A percentile compares a stretch with the other conserved stretches of the same genome.
Conservation (phyloP, 768 basidiomycete species). For the Lentinula raphanica region DNA sequence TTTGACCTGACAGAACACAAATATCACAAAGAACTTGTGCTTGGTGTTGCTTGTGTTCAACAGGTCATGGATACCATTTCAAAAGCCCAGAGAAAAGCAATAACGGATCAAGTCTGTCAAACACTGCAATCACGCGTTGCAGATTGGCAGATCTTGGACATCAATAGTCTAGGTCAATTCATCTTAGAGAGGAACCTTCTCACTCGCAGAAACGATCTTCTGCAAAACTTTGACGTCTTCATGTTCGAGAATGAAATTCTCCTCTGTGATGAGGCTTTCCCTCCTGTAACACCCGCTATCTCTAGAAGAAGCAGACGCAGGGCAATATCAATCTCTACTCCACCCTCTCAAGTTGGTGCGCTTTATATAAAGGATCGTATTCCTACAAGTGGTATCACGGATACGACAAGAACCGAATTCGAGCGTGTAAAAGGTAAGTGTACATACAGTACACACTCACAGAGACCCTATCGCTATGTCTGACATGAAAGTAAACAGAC, state of each 20-base stretch:
- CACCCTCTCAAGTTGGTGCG: neutral
- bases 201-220: neutral
- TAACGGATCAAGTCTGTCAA: neutral
- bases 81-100: neutral
- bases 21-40: neutral
- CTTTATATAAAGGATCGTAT: slow-evolving; percentile 5
- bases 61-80: neutral
- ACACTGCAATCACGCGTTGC: neutral
- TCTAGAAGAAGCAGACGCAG: neutral
- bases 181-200: neutral
- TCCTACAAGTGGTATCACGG: neutral
- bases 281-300: neutral
- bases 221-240: slow-evolving; percentile 4
- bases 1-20: neutral
- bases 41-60: neutral
- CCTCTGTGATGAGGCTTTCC: neutral
- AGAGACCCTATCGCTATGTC: too few relatives aligned
- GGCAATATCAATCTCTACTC: neutral
- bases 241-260: slow-evolving; percentile 3
- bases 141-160: neutral
- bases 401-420: neutral
- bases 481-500: neutral
- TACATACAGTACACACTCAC: too few relatives aligned
- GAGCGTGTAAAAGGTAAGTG: neutral
- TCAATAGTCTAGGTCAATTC: neutral